Conservation (phyloP, 306 rosid genomes). For the Lablab purpureus region DNA sequence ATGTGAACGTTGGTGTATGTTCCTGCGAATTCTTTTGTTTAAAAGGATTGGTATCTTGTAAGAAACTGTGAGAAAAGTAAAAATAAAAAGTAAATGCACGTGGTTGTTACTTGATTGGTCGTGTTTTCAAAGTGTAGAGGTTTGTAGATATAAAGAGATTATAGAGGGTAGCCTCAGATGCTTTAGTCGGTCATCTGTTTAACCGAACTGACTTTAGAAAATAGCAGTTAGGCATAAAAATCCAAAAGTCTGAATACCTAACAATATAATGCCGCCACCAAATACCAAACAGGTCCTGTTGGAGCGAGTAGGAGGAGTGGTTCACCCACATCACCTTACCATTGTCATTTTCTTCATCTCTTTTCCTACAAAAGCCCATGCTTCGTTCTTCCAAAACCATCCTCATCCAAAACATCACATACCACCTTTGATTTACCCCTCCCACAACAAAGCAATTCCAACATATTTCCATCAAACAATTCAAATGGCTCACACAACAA, state of each 20-base stretch:
- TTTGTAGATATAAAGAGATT: constrained; percentile 1
- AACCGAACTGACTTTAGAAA: constrained; percentile 43
- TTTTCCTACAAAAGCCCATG: constrained; percentile 59
- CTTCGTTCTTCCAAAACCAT: constrained; percentile 10
- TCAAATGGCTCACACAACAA: constrained; percentile 59
- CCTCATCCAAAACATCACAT: not conserved
- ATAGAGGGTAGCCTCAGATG: not conserved
- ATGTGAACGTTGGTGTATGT: not conserved
- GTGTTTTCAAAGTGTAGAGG: constrained; percentile 21
- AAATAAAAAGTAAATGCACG: not conserved
- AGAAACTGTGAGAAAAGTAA: not conserved
- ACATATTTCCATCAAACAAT: constrained; percentile 31
- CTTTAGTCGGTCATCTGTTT: constrained; percentile 58
- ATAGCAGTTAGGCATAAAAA: not conserved
- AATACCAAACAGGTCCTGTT: constrained; percentile 32
- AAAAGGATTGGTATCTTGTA: not conserved
- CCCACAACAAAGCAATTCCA: not conserved
- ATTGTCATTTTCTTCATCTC: constrained; percentile 56
- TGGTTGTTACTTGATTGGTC: constrained; percentile 12
- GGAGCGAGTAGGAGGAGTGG: constrained; percentile 65
- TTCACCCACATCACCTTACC: constrained; percentile 60
- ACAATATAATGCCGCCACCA: constrained; percentile 12
- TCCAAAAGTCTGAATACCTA: constrained; percentile 41
- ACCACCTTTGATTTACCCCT: not conserved
- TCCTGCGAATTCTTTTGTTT: not conserved